phyloP scores from a whole-genome alignment of 177 flowering plant species.

The Vitis hybrid region DNA sequence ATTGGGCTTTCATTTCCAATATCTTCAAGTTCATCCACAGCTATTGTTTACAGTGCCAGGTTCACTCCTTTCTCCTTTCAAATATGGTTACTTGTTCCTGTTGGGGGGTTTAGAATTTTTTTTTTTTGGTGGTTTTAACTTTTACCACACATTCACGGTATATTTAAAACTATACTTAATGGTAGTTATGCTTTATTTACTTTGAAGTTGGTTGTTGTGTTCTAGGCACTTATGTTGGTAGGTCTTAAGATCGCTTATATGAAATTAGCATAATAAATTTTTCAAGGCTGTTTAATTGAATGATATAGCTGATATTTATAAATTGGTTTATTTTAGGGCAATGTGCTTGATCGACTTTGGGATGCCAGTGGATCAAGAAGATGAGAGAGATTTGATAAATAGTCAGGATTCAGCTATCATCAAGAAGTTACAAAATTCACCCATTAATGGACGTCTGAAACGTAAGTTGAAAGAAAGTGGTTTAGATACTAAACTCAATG shows the following conservation, averaged over 20 bases:
- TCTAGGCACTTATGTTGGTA: too few species aligned
- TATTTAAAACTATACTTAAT: too few species aligned
- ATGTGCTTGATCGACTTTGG: constrained; percentile 89
- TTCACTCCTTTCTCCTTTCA: constrained; percentile 13
- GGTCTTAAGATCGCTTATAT: too few species aligned
- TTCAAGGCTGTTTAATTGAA: neutral
- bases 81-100: neutral
- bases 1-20: constrained; percentile 87
- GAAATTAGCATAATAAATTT: neutral
- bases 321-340: constrained; percentile 50
- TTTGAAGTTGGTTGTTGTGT: too few species aligned
- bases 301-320: neutral
- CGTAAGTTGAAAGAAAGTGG: constrained; percentile 43
- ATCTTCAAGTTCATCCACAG: constrained; percentile 54
- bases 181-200: too few species aligned
- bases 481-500: constrained; percentile 25
- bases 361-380: constrained; percentile 60
- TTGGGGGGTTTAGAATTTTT: neutral
- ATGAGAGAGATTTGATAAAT: constrained; percentile 28
- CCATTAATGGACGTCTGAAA: constrained; percentile 40
- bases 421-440: constrained; percentile 28
- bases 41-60: constrained; percentile 91
- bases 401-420: constrained; percentile 24
- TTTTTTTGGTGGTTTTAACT: neutral
- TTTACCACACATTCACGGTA: neutral